Percentiles rank a stretch among this genome's conserved stretches.
Conservation (phyloP, 495 filamentous ascomycete genomes). For the Penicillium paradoxum region DNA sequence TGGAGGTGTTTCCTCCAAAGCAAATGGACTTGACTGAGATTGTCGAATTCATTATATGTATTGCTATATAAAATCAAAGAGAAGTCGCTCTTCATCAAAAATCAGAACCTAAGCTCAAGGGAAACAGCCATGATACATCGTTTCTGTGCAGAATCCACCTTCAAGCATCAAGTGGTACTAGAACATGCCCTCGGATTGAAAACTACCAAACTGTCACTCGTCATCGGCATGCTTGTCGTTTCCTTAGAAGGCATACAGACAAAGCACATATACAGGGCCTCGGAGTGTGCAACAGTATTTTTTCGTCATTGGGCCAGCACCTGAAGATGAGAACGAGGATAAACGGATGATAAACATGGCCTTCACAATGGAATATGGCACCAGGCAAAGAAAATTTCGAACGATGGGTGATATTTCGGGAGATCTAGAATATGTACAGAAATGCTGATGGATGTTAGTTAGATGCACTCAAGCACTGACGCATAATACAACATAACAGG, state of each 20-base stretch:
- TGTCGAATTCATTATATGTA: too few relatives aligned
- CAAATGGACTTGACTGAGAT: too few relatives aligned
- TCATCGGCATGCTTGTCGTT: slow-evolving; percentile 27
- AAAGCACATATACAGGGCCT: slow-evolving; percentile 21
- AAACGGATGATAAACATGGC: background rate
- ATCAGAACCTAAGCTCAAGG: too few relatives aligned
- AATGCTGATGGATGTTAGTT: background rate
- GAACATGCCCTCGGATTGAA: slow-evolving; percentile 22
- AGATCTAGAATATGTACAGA: slow-evolving; percentile 1
- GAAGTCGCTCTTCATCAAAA: too few relatives aligned
- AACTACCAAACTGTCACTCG: slow-evolving; percentile 31
- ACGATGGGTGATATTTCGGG: background rate
- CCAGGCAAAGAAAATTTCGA: background rate
- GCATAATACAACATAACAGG: background rate
- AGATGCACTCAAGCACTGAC: background rate
- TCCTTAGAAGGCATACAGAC: slow-evolving; percentile 23
- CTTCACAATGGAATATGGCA: background rate
- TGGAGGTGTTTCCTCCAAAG: too few relatives aligned
- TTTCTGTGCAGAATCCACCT: too few relatives aligned
- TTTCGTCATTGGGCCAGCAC: slow-evolving; percentile 21
- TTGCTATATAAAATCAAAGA: too few relatives aligned
- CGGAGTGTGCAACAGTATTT: slow-evolving; percentile 18
- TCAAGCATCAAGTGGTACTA: background rate
- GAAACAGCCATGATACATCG: too few relatives aligned
- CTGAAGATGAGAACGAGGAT: background rate